Evolutionary conservation across 768 basidiomycete species (phyloP).

Genomic region (Dentipellis fragilis): DNA sequence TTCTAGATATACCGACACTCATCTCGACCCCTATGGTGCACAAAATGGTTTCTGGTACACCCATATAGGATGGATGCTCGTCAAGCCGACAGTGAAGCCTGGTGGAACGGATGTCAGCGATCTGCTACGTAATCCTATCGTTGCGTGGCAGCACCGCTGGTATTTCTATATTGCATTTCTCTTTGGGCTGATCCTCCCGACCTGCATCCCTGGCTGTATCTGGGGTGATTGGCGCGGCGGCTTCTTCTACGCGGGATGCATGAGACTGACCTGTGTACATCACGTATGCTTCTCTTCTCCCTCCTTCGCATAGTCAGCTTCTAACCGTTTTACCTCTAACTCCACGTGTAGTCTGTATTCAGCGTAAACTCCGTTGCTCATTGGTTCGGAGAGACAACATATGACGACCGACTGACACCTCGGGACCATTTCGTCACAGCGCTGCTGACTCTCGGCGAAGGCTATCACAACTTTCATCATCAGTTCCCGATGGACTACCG

Average conservation of each 20-base stretch:
- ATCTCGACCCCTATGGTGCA: slow-evolving; percentile 47
- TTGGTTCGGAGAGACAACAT: slow-evolving; percentile 44
- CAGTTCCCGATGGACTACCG: slow-evolving; percentile 49
- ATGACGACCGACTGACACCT: slow-evolving; percentile 47
- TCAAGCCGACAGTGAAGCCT: slow-evolving; percentile 36
- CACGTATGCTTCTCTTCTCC: slow-evolving; percentile 27
- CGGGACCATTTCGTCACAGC: slow-evolving; percentile 42
- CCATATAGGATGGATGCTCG: slow-evolving; percentile 44
- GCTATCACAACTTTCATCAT: slow-evolving; percentile 75
- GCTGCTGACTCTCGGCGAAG: slow-evolving; percentile 59
- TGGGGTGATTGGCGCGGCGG: slow-evolving; percentile 50
- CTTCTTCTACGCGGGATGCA: slow-evolving; percentile 38
- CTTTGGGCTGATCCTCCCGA: slow-evolving; percentile 37
- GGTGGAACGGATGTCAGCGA: slow-evolving; percentile 43
- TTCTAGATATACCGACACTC: slow-evolving; percentile 37
- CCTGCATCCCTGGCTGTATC: slow-evolving; percentile 34
- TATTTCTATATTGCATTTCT: slow-evolving; percentile 33
- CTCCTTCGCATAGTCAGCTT: not conserved
- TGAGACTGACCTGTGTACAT: slow-evolving; percentile 39
- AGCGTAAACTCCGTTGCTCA: slow-evolving; percentile 53
- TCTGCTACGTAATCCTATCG: slow-evolving; percentile 33
- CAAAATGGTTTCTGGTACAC: slow-evolving; percentile 40
- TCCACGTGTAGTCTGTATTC: slow-evolving; percentile 32
- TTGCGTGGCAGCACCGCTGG: slow-evolving; percentile 42
- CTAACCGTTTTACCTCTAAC: not conserved